A percentile compares a stretch with the other conserved stretches of the same genome.
Conservation (phyloP, 306 rosid genomes). For the Cucumis hystrix region DNA sequence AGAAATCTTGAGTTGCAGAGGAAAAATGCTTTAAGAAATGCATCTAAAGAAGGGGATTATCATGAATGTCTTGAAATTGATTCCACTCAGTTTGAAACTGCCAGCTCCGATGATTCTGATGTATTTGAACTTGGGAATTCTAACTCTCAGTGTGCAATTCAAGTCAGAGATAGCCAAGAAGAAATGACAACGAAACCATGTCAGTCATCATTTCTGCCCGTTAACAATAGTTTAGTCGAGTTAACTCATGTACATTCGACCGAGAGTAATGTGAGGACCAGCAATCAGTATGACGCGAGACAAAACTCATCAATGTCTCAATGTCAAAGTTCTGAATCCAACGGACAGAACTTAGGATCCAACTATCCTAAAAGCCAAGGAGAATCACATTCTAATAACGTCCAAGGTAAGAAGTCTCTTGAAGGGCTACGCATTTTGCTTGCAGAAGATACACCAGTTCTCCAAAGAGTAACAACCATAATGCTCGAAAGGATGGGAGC, state of each 20-base stretch:
- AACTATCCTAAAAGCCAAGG: slow-evolving; percentile 14
- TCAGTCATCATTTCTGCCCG: slow-evolving; percentile 24
- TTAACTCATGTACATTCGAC: slow-evolving; percentile 26
- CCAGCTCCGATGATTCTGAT: slow-evolving; percentile 87
- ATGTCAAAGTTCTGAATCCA: slow-evolving; percentile 16
- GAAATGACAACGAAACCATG: slow-evolving; percentile 17
- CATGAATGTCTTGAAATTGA: slow-evolving; percentile 84
- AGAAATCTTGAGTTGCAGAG: slow-evolving; percentile 49
- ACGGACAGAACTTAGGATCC: slow-evolving; percentile 15
- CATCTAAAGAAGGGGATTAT: slow-evolving; percentile 40
- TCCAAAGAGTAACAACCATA: slow-evolving; percentile 90
- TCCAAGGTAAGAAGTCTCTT: slow-evolving; percentile 46
- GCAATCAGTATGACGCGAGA: background rate
- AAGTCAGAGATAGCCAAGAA: slow-evolving; percentile 24
- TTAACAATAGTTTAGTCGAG: slow-evolving; percentile 39
- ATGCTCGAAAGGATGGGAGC: slow-evolving; percentile 99
- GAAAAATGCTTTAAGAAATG: slow-evolving; percentile 28
- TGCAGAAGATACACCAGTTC: slow-evolving; percentile 92
- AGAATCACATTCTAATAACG: slow-evolving; percentile 21
- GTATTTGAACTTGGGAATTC: slow-evolving; percentile 28
- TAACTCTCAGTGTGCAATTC: slow-evolving; percentile 13
- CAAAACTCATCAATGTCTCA: slow-evolving; percentile 18
- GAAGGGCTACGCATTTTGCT: slow-evolving; percentile 75
- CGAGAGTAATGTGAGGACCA: slow-evolving; percentile 23
- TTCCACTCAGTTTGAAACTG: slow-evolving; percentile 57